Evolutionary conservation across 2,329 filamentous ascomycete genomes (phyloP), one percentile per base, ranked within the genome.

Genomic region (Aureobasidium zeae): DNA sequence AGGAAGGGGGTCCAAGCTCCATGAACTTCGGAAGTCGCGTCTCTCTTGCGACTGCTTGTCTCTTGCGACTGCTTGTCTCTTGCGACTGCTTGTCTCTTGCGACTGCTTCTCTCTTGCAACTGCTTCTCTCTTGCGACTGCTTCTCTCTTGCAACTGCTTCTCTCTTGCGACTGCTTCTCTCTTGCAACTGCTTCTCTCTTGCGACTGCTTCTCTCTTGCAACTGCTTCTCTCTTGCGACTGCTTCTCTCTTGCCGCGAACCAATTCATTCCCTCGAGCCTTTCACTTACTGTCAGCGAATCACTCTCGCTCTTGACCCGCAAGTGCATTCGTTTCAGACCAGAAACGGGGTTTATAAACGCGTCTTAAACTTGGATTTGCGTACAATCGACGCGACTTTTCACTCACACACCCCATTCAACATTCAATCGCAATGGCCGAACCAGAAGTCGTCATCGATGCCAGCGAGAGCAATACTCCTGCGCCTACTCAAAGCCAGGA

Each of bases 401-500:
- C 15, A n/a, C 37, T 31, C 11, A 19, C 20, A 39, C 26, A 22
- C 24, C 37, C 16, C 37, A 1, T 24, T 24, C 37, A 41, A 26
- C 37, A 41, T 15, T 17, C 3, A 6, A 24, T 21, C 17, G 35
- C 25, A 32, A 62, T 62, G 58, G 55, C 56, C 13, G 56, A 60
- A 33, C 53, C 53, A 15, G 54, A 55, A 47, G 54, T 57, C 16
- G 51, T 57, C 43, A 53, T 59, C 30, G 52, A 53, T 13, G 25
- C 30, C 17, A 32, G 37, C 37, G 51, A 56, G 15, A 60, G 57
- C 41, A 55, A 53, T 25, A 57, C 54, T 34, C 48, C 60, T 1
- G 65, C 61, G 32, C 62, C 60, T 3, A 28, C 39, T 6, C 39
- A 33, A 22, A 43, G 29, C 30, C 39, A 43, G 30, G 71, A 76